Base-by-base conservation (phyloP, 257 asterid genomes). In the Nicotiana obtusifolia region DNA sequence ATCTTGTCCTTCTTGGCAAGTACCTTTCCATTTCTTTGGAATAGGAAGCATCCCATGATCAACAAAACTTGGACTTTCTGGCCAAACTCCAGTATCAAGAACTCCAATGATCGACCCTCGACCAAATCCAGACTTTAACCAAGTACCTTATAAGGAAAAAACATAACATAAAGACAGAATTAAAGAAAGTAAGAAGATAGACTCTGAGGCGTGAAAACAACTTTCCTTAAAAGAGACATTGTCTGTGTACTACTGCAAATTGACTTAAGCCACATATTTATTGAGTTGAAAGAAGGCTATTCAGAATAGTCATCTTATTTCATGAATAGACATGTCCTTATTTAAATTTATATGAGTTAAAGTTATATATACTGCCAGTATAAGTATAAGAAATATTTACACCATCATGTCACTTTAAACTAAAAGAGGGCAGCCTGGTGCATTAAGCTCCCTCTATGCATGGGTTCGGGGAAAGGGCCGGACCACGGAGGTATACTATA, bases 81-180 rank as follows among this genome's bases (percentile, higher is more conserved):
- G 99, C 99, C 98, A 95, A 73, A 90, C 77, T 5, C 98, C 99
- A 0, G 99, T 95, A 88, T 95, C 98, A 64, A 95, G 97, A 15
- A 95, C 86, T 1, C 97, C 99, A 22, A 94, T 88, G 31, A 94
- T 94, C 1, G 97, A 62, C 5, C 99, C 99, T 26, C 85, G 88
- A 13, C 99, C 99, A 78, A 89, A 91, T 19, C 83, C 71, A 0
- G 98, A 92, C 85, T 80, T 86, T 10, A 84, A 17, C 97, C 97
- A 89, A 16, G 97, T 92, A 10, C 97, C 98, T 37, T 64, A 1
- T 47, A 15, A 15, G 61, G 8, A 16, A 24, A 15, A 73, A 47
- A 35, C 3, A 14, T 22, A 26, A 44, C 24, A 71, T 17, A 7
- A 75, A 75, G 16, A 44, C 22, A 24, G 8, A 5, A 73, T 24